Percentiles rank a stretch among this genome's conserved stretches.
phyloP scores from a whole-genome alignment of 1,139 yeast genomes.

The Protomyces arabidopsidicola region DNA sequence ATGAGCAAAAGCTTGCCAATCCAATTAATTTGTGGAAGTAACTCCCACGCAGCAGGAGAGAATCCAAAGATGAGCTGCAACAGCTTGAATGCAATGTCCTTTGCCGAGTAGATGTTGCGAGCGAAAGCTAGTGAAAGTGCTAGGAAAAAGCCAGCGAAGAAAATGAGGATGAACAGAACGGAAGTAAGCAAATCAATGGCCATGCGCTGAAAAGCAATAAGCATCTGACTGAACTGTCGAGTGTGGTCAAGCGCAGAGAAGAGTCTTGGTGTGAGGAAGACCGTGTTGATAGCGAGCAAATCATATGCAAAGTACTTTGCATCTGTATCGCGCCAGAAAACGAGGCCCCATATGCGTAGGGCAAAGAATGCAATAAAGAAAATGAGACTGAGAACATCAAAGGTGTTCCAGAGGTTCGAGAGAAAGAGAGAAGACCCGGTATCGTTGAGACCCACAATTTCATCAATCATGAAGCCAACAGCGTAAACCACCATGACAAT shows the following conservation, averaged over 20 bases:
- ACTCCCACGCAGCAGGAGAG: constrained; percentile 62
- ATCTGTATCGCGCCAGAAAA: constrained; percentile 29
- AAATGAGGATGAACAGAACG: constrained; percentile 49
- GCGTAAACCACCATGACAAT: constrained; percentile 41
- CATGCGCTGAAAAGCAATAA: constrained; percentile 45
- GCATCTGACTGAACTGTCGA: constrained; percentile 29
- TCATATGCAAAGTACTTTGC: constrained; percentile 41
- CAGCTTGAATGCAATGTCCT: constrained; percentile 52
- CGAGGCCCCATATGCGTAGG: constrained; percentile 34
- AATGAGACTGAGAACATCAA: constrained; percentile 40
- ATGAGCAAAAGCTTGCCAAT: constrained; percentile 51
- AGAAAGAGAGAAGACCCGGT: constrained; percentile 43
- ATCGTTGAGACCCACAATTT: constrained; percentile 40
- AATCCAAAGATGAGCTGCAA: constrained; percentile 57
- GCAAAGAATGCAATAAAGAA: constrained; percentile 38
- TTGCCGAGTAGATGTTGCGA: constrained; percentile 45
- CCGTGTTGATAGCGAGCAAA: constrained; percentile 50
- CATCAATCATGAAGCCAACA: constrained; percentile 42
- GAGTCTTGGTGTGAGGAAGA: constrained; percentile 53
- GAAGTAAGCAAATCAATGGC: constrained; percentile 53
- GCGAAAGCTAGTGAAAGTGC: constrained; percentile 53
- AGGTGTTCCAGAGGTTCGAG: constrained; percentile 43
- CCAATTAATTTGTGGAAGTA: constrained; percentile 51
- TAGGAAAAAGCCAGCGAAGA: constrained; percentile 57
- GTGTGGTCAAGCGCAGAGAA: constrained; percentile 45